Evolutionary conservation across 495 filamentous ascomycete species (phyloP), one percentile per base, ranked within the genome.

Genomic region (Chaetomium cochliodes): DNA sequence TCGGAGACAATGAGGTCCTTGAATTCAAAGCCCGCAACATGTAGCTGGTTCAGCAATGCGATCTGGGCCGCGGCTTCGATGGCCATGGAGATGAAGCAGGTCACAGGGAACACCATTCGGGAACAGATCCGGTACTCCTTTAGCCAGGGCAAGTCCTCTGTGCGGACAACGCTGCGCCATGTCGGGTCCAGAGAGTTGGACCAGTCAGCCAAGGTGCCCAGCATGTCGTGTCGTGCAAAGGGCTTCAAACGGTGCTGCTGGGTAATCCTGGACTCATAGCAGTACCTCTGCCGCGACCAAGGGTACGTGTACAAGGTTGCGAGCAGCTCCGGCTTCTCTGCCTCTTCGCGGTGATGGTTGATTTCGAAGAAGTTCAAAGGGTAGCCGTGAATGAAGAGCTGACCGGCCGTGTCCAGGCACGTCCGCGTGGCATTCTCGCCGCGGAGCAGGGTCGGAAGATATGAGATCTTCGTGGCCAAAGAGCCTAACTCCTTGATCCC

Each of bases 1-100:
- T 71, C 65, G 22, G 42, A 23, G 8, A 72, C 50, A 12, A 58
- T 60, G 25, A 76, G 16, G 18, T 70, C 44, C 57, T 58, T 70
- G 56, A 73, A 72, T 3, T 70, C 67, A 44, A 65, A 67, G 39
- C 60, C 53, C 1, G 61, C 70, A 20, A 64, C 70, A 23, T 70
- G 64, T 0, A 76, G 3, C 37, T 78, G 75, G 22, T 65, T 55
- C 20, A 80, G 26, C 12, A 37, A 49, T n/a, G 66, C 61, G 1
- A 46, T 63, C 63, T 73, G 71, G 8, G 49, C 20, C 0, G 69
- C 69, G 1, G 81, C 82, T 60, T 83, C 80, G 5, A 75, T 72
- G n/a, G 72, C 77, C 80, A 84, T 84, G 22, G 75, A 72, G 26
- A 84, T 56, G 62, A 76, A 84, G 0, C 75, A 80, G 0, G 81